Base-by-base conservation (phyloP, 805 yeast genomes). In the Scheffersomyces lignosus region DNA sequence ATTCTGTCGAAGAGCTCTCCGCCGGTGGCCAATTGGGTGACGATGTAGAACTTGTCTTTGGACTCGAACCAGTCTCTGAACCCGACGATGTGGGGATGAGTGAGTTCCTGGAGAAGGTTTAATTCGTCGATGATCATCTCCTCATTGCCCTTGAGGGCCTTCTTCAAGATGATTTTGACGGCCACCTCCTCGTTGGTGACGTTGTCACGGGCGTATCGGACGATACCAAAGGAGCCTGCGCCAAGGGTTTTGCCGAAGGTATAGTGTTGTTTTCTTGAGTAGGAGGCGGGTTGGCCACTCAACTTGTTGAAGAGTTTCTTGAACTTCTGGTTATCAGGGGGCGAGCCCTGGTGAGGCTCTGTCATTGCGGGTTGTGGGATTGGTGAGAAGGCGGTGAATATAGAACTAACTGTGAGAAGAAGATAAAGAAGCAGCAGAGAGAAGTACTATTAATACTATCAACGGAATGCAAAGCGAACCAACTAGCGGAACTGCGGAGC, bases 141-240 rank as follows among this genome's bases (percentile, higher is more conserved):
- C 42, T 84, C 91, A 47, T 86, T 80, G 4, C 89, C 91, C 54
- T 81, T 78, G 48, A 91, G 71, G 12, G 91, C 87, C 54, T 88
- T 87, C 62, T 89, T 89, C 52, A 89, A 63, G 25, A 91, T 82
- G 52, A 91, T 88, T 66, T 91, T 91, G 45, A 91, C 77, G 0
- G 98, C 98, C 12, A 89, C 96, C 40, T 84, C 80, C 49, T 87
- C 88, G 17, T 65, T 63, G 8, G 71, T 65, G 23, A 41, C 51
- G 45, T 62, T 64, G 38, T 66, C 63, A 26, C 77, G 67, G 2
- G 96, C 98, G 45, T 77, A 75, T 49, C 96, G 74, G 3, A 91
- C 98, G 2, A 91, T 83, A 27, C 99, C 98, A 62, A 88, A 93
- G 1, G 95, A 79, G 4, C 99, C 98, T 0, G 97, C 97, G 7